Evolutionary conservation across 345 rosid species (phyloP).

Genomic region (Ceriops tagal): DNA sequence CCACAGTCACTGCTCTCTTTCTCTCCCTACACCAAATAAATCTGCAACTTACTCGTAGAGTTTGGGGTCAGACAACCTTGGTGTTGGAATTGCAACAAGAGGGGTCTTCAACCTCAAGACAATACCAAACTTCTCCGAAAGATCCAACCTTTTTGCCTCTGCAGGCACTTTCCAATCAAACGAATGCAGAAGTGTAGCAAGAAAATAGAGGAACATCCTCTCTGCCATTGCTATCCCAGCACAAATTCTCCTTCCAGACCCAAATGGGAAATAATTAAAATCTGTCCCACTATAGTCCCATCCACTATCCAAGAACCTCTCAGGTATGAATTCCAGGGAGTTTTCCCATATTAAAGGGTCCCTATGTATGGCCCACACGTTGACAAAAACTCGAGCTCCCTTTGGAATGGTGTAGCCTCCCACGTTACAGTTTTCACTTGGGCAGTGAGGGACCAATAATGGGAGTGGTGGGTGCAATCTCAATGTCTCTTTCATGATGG

Average conservation of each 20-base stretch:
- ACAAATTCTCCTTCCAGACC: slow-evolving; percentile 74
- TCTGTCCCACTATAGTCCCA: slow-evolving; percentile 60
- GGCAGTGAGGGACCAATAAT: slow-evolving; percentile 52
- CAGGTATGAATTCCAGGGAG: slow-evolving; percentile 46
- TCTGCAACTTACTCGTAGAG: slow-evolving; percentile 27
- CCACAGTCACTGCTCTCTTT: no score
- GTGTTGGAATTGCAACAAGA: slow-evolving; percentile 45
- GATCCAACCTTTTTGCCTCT: slow-evolving; percentile 24
- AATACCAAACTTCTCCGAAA: slow-evolving; percentile 70
- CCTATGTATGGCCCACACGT: slow-evolving; percentile 55
- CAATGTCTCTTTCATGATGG: slow-evolving; percentile 52
- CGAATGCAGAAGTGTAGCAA: slow-evolving; percentile 62
- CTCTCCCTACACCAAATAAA: background rate
- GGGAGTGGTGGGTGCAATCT: slow-evolving; percentile 56
- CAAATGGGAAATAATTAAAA: slow-evolving; percentile 66
- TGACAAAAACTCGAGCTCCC: slow-evolving; percentile 45
- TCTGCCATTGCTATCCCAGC: slow-evolving; percentile 68
- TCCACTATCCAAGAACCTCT: slow-evolving; percentile 39
- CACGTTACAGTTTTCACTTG: slow-evolving; percentile 24
- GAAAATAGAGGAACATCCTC: slow-evolving; percentile 57
- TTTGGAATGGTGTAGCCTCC: slow-evolving; percentile 47
- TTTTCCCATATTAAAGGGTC: slow-evolving; percentile 52
- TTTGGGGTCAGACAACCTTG: slow-evolving; percentile 44
- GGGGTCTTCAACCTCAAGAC: slow-evolving; percentile 58
- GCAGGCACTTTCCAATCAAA: slow-evolving; percentile 60